Evolutionary conservation across 305 asterid genomes (phyloP).

Genomic region (Rubia peregrina): DNA sequence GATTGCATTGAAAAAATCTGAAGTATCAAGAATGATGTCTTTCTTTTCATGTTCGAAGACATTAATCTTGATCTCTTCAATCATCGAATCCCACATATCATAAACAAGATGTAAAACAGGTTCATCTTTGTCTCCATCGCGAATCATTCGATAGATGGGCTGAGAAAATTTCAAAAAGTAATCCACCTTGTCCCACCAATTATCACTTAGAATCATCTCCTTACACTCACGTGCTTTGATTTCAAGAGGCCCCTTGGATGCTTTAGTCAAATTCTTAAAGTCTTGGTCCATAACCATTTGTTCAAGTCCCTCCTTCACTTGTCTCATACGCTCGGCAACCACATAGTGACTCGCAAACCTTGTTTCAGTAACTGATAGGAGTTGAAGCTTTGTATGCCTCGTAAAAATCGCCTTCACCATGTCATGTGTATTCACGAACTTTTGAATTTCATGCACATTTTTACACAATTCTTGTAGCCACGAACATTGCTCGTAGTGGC

Average conservation of each 20-base stretch:
- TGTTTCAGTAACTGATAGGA: neutral
- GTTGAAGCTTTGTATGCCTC: neutral
- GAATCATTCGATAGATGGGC: neutral
- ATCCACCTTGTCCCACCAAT: neutral
- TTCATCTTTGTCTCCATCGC: neutral
- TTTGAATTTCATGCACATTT: neutral
- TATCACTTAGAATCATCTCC: neutral
- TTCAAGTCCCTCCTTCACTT: neutral
- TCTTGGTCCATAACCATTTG: too few species aligned
- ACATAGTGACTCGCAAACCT: neutral
- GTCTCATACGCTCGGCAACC: neutral
- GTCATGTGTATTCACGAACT: neutral
- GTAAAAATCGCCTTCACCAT: neutral
- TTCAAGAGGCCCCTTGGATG: neutral
- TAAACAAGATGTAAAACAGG: neutral
- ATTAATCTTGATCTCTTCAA: neutral
- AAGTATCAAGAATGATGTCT: neutral
- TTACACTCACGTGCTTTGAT: neutral
- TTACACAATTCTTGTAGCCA: neutral
- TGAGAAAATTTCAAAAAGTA: neutral
- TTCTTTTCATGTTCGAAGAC: neutral
- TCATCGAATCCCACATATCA: slow-evolving; percentile 2
- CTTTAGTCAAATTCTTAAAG: neutral
- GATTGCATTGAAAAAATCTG: neutral
- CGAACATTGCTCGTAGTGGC: neutral